Evolutionary conservation across 2,329 filamentous ascomycete species (phyloP).

Genomic region (Xylariaceae sp.): DNA sequence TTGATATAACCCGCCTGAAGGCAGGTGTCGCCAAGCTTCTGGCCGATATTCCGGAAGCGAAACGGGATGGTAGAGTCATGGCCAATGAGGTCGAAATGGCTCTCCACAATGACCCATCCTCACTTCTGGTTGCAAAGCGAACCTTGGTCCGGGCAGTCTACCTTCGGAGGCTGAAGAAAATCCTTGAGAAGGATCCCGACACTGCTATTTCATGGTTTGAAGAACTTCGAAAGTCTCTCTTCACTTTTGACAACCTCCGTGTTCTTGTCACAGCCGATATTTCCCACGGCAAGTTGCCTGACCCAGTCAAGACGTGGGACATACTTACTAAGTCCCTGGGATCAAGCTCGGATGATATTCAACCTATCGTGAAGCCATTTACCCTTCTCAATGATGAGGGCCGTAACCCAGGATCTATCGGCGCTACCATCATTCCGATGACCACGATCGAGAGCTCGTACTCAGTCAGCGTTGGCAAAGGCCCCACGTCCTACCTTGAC

Average conservation of each 20-base stretch:
- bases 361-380: slow-evolving; percentile 62
- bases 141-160: slow-evolving; percentile 84
- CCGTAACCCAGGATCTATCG: slow-evolving; percentile 63
- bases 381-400: slow-evolving; percentile 71
- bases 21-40: slow-evolving; percentile 71
- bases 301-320: slow-evolving; percentile 76
- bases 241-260: slow-evolving; percentile 79
- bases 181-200: slow-evolving; percentile 69
- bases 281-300: slow-evolving; percentile 51
- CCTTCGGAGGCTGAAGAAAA: slow-evolving; percentile 74
- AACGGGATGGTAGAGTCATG: slow-evolving; percentile 73
- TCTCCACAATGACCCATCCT: slow-evolving; percentile 71
- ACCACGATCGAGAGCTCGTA: slow-evolving; percentile 89
- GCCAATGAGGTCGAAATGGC: slow-evolving; percentile 62
- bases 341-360: slow-evolving; percentile 42
- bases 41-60: slow-evolving; percentile 85
- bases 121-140: slow-evolving; percentile 67
- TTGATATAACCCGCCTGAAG: slow-evolving; percentile 62
- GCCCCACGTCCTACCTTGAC: slow-evolving; percentile 68
- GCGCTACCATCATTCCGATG: slow-evolving; percentile 79
- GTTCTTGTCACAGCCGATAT: slow-evolving; percentile 78
- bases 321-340: slow-evolving; percentile 48
- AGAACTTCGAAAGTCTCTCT: slow-evolving; percentile 65
- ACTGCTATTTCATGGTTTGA: slow-evolving; percentile 72
- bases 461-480: slow-evolving; percentile 65